Conservation (phyloP, 2,329 filamentous ascomycete genomes). For the Penicillium sp. region DNA sequence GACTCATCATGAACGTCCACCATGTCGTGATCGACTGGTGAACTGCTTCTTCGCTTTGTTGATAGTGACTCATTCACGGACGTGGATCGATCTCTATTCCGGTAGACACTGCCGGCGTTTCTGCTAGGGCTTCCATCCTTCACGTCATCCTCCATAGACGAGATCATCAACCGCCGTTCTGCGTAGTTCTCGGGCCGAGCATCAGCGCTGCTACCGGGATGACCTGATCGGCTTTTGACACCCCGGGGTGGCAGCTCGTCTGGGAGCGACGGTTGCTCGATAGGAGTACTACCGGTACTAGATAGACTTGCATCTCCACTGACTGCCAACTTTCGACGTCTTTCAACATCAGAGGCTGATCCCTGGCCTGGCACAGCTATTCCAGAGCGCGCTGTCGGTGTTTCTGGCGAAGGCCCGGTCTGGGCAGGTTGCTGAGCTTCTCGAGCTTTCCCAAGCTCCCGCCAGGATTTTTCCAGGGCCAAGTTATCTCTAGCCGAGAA, state of each 20-base stretch:
- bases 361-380: slow-evolving; percentile 37
- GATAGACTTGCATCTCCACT: slow-evolving; percentile 26
- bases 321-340: slow-evolving; percentile 20
- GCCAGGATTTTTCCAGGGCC: slow-evolving; percentile 79
- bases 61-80: slow-evolving; percentile 36
- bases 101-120: slow-evolving; percentile 17
- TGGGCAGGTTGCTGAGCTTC: slow-evolving; percentile 20
- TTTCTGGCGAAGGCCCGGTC: slow-evolving; percentile 15
- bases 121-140: slow-evolving; percentile 20
- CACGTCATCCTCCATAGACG: slow-evolving; percentile 25
- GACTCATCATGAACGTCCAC: slow-evolving; percentile 30
- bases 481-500: slow-evolving; percentile 82
- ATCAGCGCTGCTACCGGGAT: slow-evolving; percentile 18
- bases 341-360: slow-evolving; percentile 15
- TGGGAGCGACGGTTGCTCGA: slow-evolving; percentile 20
- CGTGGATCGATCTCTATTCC: slow-evolving; percentile 45
- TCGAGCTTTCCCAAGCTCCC: slow-evolving; percentile 55
- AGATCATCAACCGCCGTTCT: slow-evolving; percentile 30
- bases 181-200: slow-evolving; percentile 13
- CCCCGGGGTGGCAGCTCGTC: slow-evolving; percentile 24
- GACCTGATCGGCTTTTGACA: slow-evolving; percentile 21
- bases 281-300: slow-evolving; percentile 29
- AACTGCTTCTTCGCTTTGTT: slow-evolving; percentile 37
- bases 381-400: slow-evolving; percentile 21
- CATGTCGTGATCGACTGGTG: slow-evolving; percentile 34